Evolutionary conservation across 106 monocot species (phyloP).

Genomic region (Dendrobium nobile): DNA sequence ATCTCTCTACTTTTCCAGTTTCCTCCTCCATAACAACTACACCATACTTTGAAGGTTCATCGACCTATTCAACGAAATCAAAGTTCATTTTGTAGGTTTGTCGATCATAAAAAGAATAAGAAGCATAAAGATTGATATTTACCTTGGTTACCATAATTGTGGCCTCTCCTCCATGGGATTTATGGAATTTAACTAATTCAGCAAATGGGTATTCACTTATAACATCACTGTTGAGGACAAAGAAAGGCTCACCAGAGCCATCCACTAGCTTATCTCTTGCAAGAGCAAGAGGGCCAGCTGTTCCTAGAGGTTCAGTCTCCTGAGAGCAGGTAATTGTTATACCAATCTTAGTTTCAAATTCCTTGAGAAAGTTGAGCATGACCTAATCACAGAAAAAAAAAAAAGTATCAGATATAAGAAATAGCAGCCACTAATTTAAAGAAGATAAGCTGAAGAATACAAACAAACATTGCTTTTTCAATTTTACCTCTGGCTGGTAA

Average conservation of each 20-base stretch:
- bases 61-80: constrained; percentile 21
- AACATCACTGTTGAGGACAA: constrained; percentile 73
- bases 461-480: not conserved
- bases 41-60: constrained; percentile 63
- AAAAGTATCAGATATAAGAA: not conserved
- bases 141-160: constrained; percentile 75
- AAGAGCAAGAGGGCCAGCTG: constrained; percentile 60
- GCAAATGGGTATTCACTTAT: constrained; percentile 63
- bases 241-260: constrained; percentile 60
- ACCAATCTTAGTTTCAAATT: constrained; percentile 54
- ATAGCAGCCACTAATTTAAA: not conserved
- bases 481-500: constrained; percentile 33
- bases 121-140: not conserved
- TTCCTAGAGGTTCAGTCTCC: constrained; percentile 62
- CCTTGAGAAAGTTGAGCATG: constrained; percentile 62
- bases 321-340: constrained; percentile 68
- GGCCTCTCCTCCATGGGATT: constrained; percentile 53
- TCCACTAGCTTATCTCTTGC: constrained; percentile 58
- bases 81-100: not conserved
- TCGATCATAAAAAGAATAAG: not conserved
- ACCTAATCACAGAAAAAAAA: constrained; percentile 22
- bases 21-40: constrained; percentile 56
- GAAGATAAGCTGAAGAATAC: not conserved
- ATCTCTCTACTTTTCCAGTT: constrained; percentile 44
- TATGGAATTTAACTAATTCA: constrained; percentile 52